Base-by-base conservation (phyloP, 106 monocot species). In the Dendrobium huoshanense region DNA sequence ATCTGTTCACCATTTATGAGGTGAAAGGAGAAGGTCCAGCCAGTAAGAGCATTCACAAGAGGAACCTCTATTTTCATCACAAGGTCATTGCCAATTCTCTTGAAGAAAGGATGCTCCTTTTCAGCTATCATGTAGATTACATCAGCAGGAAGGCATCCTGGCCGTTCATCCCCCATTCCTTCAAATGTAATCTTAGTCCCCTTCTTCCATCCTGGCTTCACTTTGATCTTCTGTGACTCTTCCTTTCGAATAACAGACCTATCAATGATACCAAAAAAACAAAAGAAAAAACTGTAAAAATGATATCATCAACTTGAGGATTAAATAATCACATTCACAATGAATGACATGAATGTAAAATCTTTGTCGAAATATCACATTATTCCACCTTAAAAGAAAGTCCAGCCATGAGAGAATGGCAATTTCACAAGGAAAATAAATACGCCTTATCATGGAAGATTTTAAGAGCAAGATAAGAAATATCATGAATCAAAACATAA, bases 131-230 rank as follows among this genome's bases (percentile, higher is more conserved):
- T 20, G 81, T 84, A 87, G 72, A 87, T 80, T 17, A 88, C 45
- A 79, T 95, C 95, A 20, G 87, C 82, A 0, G 89, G 74, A 49
- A 88, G 67, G 82, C 61, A 82, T 16, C 91, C 91, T 0, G 86
- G 91, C 33, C 80, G 76, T 77, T 94, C 89, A 70, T 91, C 87
- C 31, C 90, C 92, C 81, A 82, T 83, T 9, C 81, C 83, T 44
- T 92, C 92, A 54, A 86, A 86, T 2, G 86, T 91, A 17, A 95
- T 84, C 70, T 77, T 90, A 0, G 90, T 89, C 5, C 92, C 89
- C 42, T 92, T 90, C 86, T 80, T 90, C 88, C 85, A 90, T 73
- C 95, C 95, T 0, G 92, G 87, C 75, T 88, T 92, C 48, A 95
- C 85, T 24, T 40, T 85, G 25, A 95, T 85, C 42, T 48, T 87